Conservation (phyloP, 2,329 filamentous ascomycete species). For the Delphinella strobiligena region DNA sequence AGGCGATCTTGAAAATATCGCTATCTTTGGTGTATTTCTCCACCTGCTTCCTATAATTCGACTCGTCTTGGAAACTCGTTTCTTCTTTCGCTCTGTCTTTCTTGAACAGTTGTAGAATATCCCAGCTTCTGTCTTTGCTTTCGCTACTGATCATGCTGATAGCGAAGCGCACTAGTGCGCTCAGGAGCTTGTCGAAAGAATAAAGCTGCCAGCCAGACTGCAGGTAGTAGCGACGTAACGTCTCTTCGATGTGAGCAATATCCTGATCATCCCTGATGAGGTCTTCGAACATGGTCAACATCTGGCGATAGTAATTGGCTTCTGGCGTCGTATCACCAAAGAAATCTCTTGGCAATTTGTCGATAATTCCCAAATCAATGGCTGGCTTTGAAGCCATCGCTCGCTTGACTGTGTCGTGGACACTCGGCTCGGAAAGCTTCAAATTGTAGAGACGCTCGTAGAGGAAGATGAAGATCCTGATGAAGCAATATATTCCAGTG, state of each 20-base stretch:
- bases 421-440: conserved; percentile 65
- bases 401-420: conserved; percentile 60
- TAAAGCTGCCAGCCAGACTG: conserved; percentile 88
- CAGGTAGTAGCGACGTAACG: conserved; percentile 82
- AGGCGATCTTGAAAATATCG: conserved; percentile 81
- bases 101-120: conserved; percentile 80
- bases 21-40: conserved; percentile 88
- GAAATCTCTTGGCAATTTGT: conserved; percentile 63
- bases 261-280: conserved; percentile 69
- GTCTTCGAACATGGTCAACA: conserved; percentile 75
- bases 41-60: conserved; percentile 80
- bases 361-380: conserved; percentile 68
- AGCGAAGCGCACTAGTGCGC: conserved; percentile 67
- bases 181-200: conserved; percentile 79
- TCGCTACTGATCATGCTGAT: conserved; percentile 76
- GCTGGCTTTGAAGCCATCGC: conserved; percentile 69
- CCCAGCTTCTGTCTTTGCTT: conserved; percentile 82
- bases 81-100: conserved; percentile 69
- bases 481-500: conserved; percentile 84
- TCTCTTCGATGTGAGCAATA: conserved; percentile 73
- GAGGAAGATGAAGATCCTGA: conserved; percentile 83
- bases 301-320: conserved; percentile 73
- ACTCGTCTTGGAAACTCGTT: conserved; percentile 81
- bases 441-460: conserved; percentile 75
- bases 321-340: conserved; percentile 54